Conservation (phyloP, 1,284 basidiomycete species). For the Peniophora sp. region DNA sequence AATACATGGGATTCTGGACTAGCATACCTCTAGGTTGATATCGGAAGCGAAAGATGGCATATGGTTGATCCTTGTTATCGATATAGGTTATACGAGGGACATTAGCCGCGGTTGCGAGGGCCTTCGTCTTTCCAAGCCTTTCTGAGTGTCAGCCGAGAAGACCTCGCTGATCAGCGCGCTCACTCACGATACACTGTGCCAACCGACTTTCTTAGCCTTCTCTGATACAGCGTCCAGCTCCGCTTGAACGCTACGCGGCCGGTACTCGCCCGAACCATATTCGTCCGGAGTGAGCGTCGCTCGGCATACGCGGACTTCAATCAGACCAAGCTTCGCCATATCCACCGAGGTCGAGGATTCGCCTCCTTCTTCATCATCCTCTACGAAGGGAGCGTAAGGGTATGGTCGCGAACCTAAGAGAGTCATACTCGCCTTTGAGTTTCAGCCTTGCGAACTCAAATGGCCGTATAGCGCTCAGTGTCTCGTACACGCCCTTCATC, state of each 20-base stretch:
- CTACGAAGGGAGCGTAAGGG: not conserved
- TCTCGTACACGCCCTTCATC: not conserved
- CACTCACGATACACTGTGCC: conserved; percentile 1
- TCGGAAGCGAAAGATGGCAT: conserved; percentile 4
- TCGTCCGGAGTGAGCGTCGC: not conserved
- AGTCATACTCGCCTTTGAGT: not conserved
- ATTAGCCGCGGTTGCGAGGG: not conserved
- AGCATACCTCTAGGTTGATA: conserved; percentile 4
- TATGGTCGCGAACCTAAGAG: not conserved
- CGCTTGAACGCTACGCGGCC: not conserved
- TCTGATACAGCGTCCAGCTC: not conserved
- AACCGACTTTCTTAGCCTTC: conserved; percentile 2
- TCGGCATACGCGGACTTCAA: not conserved
- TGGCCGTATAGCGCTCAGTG: not conserved
- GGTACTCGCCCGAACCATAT: not conserved
- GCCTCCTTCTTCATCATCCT: not conserved
- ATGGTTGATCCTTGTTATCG: not conserved
- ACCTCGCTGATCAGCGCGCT: not conserved
- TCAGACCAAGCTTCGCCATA: not conserved
- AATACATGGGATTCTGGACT: too few relatives aligned
- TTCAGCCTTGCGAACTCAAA: not conserved
- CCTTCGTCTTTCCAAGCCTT: not conserved
- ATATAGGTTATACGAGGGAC: not conserved
- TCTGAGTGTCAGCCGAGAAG: not conserved
- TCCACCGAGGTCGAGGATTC: not conserved